phyloP scores from a whole-genome alignment of 148 eudicot species.

The Nyssa sinensis region DNA sequence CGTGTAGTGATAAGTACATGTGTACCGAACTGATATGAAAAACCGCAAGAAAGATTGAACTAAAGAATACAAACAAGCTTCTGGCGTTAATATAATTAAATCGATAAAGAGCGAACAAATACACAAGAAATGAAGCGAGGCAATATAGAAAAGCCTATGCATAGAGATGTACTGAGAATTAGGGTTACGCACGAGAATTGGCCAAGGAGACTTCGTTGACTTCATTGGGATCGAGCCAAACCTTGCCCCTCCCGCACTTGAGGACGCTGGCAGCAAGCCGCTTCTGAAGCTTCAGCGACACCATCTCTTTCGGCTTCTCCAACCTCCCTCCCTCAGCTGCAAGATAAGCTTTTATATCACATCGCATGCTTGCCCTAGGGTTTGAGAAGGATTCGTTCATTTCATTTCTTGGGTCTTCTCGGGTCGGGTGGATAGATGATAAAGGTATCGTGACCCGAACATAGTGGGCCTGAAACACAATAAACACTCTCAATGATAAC shows the following conservation, averaged over 20 bases:
- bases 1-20: too few species aligned
- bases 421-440: too few species aligned
- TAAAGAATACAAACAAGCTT: too few species aligned
- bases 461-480: conserved; percentile 15
- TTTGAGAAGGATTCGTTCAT: not conserved
- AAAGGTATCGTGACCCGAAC: conserved; percentile 7
- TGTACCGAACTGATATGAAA: too few species aligned
- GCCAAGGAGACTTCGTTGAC: conserved; percentile 85
- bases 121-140: not conserved
- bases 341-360: not conserved
- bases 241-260: conserved; percentile 76
- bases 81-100: not conserved
- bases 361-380: not conserved
- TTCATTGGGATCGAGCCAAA: conserved; percentile 90
- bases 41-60: not conserved
- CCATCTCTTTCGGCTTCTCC: too few species aligned
- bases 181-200: conserved; percentile 58
- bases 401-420: not conserved
- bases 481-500: too few species aligned
- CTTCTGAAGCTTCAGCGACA: conserved; percentile 79
- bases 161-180: not conserved
- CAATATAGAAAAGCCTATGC: not conserved
- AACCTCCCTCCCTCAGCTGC: conserved; percentile 7
- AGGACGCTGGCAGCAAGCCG: conserved; percentile 72
- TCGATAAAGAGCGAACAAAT: conserved; percentile 1